Base-by-base conservation (phyloP, 2,329 filamentous ascomycete genomes). In the Colletotrichum sp. region DNA sequence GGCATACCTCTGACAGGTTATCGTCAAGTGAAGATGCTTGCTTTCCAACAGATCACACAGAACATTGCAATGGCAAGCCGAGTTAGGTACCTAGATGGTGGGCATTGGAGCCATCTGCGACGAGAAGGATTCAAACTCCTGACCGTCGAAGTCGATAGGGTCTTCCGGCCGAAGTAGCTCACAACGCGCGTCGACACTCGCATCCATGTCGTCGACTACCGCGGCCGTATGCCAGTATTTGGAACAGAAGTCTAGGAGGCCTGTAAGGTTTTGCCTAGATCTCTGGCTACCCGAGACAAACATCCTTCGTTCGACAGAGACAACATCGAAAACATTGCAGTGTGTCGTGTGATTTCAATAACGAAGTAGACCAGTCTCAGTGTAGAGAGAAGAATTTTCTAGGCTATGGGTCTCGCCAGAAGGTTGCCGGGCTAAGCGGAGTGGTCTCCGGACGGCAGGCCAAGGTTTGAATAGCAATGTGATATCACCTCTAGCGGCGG, bases 401-500 rank as follows among this genome's bases (percentile, higher is more conserved):
- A 21, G 44, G 12, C 44, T 6, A 52, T 60, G 1, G 2, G n/a
- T 28, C 24, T 60, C 16, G 57, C 1, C 9, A 60, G 30, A 63
- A 36, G 32, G 44, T 13, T 24, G 30, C 59, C 30, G 59, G 30
- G 30, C 30, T 32, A 36, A 32, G 28, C 28, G 59, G 28, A 32
- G 59, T 32, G 3, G 30, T 63, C 57, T 63, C 59, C 18, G 28
- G 30, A 63, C 57, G n/a, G 16, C 26, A 30, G 30, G 0, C 6
- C 59, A 9, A 24, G 21, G 30, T 32, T 36, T 36, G 55, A 18
- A 59, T 6, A n/a, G 59, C 13, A n/a, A 63, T 36, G 30, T 36
- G 59, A 63, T 63, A 63, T 32, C 59, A 63, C 59, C 7, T 63
- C 59, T 63, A 63, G 59, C 59, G 59, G 59, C 28, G 34, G 28